phyloP scores from a whole-genome alignment of 495 filamentous ascomycete genomes.

The Daldinia concentrica region DNA sequence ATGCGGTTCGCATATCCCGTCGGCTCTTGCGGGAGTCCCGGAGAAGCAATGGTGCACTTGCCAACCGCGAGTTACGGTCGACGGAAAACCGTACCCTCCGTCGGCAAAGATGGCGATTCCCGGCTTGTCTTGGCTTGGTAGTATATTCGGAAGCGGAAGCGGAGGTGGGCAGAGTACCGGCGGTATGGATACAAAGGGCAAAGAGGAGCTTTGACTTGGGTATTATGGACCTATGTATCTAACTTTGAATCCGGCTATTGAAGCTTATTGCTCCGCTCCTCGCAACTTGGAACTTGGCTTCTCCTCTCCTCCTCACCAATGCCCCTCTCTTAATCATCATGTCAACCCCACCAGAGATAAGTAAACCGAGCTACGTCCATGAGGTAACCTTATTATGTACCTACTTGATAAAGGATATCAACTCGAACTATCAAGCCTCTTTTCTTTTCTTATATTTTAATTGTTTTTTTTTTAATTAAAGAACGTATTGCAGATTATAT shows the following conservation, averaged over 20 bases:
- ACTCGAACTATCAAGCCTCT: neutral
- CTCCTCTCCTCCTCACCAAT: constrained; percentile 14
- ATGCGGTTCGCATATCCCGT: constrained; percentile 70
- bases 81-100: constrained; percentile 71
- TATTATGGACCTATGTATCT: neutral
- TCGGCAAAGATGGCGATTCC: constrained; percentile 55
- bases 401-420: constrained; percentile 15
- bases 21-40: constrained; percentile 66
- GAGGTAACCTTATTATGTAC: constrained; percentile 15
- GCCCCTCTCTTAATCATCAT: constrained; percentile 23
- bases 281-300: constrained; percentile 19
- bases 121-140: constrained; percentile 37
- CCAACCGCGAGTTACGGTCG: constrained; percentile 63
- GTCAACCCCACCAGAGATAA: constrained; percentile 8
- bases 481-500: neutral
- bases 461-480: too few relatives aligned
- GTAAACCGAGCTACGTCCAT: neutral
- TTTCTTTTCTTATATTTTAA: too few relatives aligned
- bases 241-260: neutral
- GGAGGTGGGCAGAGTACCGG: constrained; percentile 23
- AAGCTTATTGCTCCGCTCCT: constrained; percentile 12
- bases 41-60: constrained; percentile 69
- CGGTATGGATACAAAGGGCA: constrained; percentile 27
- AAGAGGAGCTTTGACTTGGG: constrained; percentile 30
- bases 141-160: constrained; percentile 44